Percentiles rank a stretch among this genome's conserved stretches.
Evolutionary conservation across 495 filamentous ascomycete species (phyloP).

Genomic region (Penicillium soppii): DNA sequence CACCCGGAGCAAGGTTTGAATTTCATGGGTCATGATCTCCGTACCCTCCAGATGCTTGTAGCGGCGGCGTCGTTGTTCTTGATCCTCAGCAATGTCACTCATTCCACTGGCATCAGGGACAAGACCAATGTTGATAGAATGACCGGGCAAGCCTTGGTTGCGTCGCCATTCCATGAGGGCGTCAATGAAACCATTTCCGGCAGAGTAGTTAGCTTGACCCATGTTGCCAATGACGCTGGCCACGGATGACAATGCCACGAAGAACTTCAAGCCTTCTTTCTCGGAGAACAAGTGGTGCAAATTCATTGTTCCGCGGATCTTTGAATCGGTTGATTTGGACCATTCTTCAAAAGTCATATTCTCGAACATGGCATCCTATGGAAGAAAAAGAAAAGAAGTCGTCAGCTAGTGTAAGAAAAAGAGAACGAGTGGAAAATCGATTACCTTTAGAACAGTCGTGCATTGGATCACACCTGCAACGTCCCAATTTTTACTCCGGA

Average conservation of each 20-base stretch:
- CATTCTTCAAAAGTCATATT: slow-evolving; percentile 49
- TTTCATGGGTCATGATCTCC: slow-evolving; percentile 19
- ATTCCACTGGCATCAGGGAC: slow-evolving; percentile 30
- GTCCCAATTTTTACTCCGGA: slow-evolving; percentile 12
- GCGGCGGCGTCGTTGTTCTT: slow-evolving; percentile 19
- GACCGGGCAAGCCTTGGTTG: slow-evolving; percentile 20
- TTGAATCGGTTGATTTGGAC: slow-evolving; percentile 41
- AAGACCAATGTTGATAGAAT: slow-evolving; percentile 31
- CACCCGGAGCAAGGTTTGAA: slow-evolving; percentile 20
- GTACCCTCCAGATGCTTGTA: slow-evolving; percentile 27
- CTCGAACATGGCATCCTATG: slow-evolving; percentile 40
- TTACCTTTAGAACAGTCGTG: slow-evolving; percentile 28
- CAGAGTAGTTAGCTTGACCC: slow-evolving; percentile 54
- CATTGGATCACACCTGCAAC: slow-evolving; percentile 37
- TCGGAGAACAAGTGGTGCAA: slow-evolving; percentile 51
- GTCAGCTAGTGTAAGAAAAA: neutral
- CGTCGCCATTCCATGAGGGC: slow-evolving; percentile 29
- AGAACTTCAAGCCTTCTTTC: slow-evolving; percentile 44
- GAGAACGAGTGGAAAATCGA: neutral
- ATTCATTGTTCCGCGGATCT: slow-evolving; percentile 49
- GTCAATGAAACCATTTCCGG: slow-evolving; percentile 46
- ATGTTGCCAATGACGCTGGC: slow-evolving; percentile 50
- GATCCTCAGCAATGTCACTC: slow-evolving; percentile 20
- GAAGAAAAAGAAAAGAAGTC: neutral
- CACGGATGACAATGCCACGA: slow-evolving; percentile 51